Evolutionary conservation across 202 grass and related monocot species (phyloP), one percentile per base, ranked within the genome.

Genomic region (Zoysia matrella): DNA sequence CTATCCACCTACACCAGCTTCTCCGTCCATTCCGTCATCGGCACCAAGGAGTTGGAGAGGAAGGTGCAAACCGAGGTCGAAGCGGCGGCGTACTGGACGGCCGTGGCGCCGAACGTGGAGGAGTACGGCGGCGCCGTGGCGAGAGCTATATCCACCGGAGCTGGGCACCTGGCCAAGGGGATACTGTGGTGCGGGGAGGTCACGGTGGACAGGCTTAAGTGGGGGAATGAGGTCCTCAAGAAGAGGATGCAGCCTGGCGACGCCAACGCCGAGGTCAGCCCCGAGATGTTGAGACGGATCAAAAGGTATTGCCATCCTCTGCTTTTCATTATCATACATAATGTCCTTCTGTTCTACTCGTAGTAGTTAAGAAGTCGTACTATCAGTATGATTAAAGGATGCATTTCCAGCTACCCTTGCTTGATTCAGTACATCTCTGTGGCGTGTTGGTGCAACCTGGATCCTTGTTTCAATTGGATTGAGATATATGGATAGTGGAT

Each of bases 11-110:
- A 78, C 74, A 88, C 91, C 80, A 83, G 83, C 58, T 94, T 97
- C 83, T 94, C 91, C 9, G 83, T 88, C 56, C 89, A 94, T 47
- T 71, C 85, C 71, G 89, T 97, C 5, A 65, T 58, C 5, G 85
- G 74, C 3, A 55, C 69, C 62, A 52, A 71, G 77, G 80, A 55
- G 47, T 14, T 94, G 22, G 89, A 85, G 60, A 65, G 2, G 13
- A 49, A 52, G 69, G 92, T 76, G 30, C 84, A 54, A 8, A 65
- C 66, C 7, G 91, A 91, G 94, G 90, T 87, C 45, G 88, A 94
- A 87, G 83, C 89, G 5, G 94, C 89, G 8, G 94, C 94, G 8
- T 97, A 97, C 74, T 97, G 94, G 94, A 97, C 94, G 48, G 72
- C 87, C 0, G 87, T 97, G 14, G 94, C 91, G 53, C 94, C 94